Evolutionary conservation across 2,329 filamentous ascomycete genomes (phyloP).

Genomic region (Periconia macrospinosa): DNA sequence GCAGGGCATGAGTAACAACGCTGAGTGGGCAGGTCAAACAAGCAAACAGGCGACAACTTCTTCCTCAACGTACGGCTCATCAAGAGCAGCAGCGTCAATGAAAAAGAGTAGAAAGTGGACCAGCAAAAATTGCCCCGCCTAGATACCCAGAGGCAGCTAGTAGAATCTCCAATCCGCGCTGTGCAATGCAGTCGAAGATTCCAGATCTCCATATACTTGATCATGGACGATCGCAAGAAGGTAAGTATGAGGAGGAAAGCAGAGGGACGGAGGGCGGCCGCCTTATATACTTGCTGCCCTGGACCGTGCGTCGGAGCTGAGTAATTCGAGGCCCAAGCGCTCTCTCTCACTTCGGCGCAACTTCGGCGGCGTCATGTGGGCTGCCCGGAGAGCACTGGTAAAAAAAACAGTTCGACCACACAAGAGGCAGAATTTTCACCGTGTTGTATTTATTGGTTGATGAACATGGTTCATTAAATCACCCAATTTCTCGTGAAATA

Average conservation of each 20-base stretch:
- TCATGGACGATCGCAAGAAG: slow-evolving; percentile 35
- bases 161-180: slow-evolving; percentile 36
- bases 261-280: slow-evolving; percentile 1
- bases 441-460: no score
- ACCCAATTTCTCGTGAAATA: no score
- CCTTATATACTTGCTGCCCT: neutral
- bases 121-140: slow-evolving; percentile 37
- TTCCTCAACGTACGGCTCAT: slow-evolving; percentile 41
- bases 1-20: no score
- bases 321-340: neutral
- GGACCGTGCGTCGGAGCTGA: neutral
- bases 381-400: no score
- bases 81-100: slow-evolving; percentile 37
- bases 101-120: slow-evolving; percentile 34
- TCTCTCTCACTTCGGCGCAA: no score
- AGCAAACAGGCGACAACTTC: slow-evolving; percentile 11
- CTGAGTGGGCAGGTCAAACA: no score
- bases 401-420: no score
- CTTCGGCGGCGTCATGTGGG: no score
- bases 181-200: slow-evolving; percentile 41
- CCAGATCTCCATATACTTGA: slow-evolving; percentile 34
- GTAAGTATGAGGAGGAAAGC: slow-evolving; percentile 26
- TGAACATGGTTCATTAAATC: no score
- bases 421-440: no score
- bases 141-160: slow-evolving; percentile 40